Base-by-base conservation (phyloP, 2,329 filamentous ascomycete genomes). In the Colletotrichum sidae region DNA sequence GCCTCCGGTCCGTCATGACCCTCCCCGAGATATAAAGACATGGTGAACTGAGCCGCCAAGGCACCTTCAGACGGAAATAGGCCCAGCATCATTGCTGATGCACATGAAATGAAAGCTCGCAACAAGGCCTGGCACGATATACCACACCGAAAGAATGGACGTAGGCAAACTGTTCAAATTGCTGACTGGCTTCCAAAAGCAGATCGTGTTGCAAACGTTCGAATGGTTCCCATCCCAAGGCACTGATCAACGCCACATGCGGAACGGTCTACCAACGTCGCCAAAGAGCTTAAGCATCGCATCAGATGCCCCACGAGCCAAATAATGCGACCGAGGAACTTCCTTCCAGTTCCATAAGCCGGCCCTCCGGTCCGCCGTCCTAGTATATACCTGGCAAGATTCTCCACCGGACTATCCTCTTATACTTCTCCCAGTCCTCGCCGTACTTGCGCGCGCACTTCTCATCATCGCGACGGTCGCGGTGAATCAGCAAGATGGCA, bases 361-460 rank as follows among this genome's bases (percentile, higher is more conserved):
- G 56, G 53, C 52, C 52, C 62, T 51, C 15, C 15, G n/a, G 61
- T 15, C 57, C 57, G 51, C 44, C 25, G 2, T n/a, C 35, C 47
- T 42, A 97, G 80, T 97, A 97, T 15, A 97, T 81, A 41, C 92
- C 92, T 6, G 95, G 95, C 45, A 97, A 79, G 70, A 98, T 96
- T 74, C 90, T 87, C 78, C 87, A 97, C 66, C 85, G 88, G 49
- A 97, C 95, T 74, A 89, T 86, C 78, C 90, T 88, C 78, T 92
- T 94, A 79, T 97, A 98, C 79, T 88, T 87, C 68, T 94, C 88
- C 94, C 95, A 98, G 75, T 97, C 94, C 70, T 90, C 90, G 34
- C 94, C 94, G 74, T 98, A 98, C 84, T 98, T 98, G 74, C 87
- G 87, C 68, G 86, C 84, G 78, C 95, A 98, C 83, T 97, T 97